These are phyloP conservation scores for Citrus trifoliata DNA, from an alignment of 345 rosid species.

Conservation along the genomic window DNA sequence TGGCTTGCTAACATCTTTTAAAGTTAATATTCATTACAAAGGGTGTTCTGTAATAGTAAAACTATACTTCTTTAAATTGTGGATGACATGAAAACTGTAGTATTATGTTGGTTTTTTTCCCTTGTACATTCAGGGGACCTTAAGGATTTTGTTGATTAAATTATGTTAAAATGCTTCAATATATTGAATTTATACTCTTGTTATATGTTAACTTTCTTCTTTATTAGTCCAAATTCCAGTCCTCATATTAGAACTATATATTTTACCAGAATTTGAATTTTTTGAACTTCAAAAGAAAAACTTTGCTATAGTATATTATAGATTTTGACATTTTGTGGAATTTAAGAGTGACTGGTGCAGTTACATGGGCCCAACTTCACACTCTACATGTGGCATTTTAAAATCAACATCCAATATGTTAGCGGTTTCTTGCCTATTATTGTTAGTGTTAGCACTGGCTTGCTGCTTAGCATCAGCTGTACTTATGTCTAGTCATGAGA, in stretches of 20 bases:
- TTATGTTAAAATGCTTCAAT: background rate
- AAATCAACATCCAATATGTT: background rate
- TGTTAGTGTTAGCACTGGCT: background rate
- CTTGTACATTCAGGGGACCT: background rate
- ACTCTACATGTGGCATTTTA: background rate
- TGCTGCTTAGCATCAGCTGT: background rate
- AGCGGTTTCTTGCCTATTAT: background rate
- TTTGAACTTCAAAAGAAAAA: background rate
- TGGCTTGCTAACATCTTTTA: background rate
- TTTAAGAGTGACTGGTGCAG: background rate
- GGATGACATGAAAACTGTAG: background rate
- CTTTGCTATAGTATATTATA: background rate
- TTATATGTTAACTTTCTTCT: background rate
- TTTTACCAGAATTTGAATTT: background rate
- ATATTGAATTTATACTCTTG: background rate
- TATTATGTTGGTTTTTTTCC: background rate
- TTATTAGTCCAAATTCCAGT: background rate
- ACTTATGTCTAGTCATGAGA: background rate
- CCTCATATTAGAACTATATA: background rate
- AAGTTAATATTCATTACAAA: background rate
- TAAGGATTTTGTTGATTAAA: background rate
- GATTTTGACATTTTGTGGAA: background rate
- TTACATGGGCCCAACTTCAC: background rate
- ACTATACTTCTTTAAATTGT: background rate
- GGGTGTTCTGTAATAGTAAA: background rate